A percentile compares a stretch with the other conserved stretches of the same genome.
Evolutionary conservation across 2,329 filamentous ascomycete species (phyloP).

Genomic region (Ophiostoma sp.): DNA sequence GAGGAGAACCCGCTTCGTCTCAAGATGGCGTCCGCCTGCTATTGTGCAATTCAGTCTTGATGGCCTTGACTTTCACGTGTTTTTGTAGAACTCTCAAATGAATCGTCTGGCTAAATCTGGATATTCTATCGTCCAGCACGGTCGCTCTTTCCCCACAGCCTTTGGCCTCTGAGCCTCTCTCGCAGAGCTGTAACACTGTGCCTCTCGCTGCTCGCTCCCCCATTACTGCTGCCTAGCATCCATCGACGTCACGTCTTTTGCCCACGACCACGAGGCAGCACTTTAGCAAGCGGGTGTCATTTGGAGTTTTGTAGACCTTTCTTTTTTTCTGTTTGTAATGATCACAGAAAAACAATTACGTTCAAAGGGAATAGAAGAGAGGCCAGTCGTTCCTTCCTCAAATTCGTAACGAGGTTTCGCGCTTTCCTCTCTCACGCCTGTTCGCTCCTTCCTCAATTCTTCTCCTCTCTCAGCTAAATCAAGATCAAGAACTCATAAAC

Average conservation of each 20-base stretch:
- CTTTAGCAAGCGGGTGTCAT: background rate
- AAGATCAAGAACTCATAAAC: background rate
- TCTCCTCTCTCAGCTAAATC: too few species aligned
- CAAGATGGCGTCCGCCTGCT: background rate
- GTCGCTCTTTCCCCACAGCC: slow-evolving; percentile 7
- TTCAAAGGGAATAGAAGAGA: too few species aligned
- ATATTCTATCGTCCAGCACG: background rate
- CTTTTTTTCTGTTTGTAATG: background rate
- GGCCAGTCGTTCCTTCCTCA: background rate
- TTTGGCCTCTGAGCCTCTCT: background rate
- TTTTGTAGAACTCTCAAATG: background rate
- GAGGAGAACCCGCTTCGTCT: background rate
- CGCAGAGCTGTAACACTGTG: background rate
- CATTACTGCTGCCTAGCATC: slow-evolving; percentile 9
- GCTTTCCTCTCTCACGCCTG: background rate
- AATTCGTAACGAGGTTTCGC: background rate
- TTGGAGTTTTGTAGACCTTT: background rate
- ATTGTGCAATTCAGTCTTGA: background rate
- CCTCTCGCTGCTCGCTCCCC: background rate
- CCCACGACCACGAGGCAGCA: background rate
- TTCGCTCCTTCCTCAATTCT: background rate
- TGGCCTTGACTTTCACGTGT: background rate
- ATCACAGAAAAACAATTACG: too few species aligned
- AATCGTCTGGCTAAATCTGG: background rate
- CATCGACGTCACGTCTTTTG: slow-evolving; percentile 8